Evolutionary conservation across 1,284 basidiomycete species (phyloP).

Genomic region (Leccinum laetum): DNA sequence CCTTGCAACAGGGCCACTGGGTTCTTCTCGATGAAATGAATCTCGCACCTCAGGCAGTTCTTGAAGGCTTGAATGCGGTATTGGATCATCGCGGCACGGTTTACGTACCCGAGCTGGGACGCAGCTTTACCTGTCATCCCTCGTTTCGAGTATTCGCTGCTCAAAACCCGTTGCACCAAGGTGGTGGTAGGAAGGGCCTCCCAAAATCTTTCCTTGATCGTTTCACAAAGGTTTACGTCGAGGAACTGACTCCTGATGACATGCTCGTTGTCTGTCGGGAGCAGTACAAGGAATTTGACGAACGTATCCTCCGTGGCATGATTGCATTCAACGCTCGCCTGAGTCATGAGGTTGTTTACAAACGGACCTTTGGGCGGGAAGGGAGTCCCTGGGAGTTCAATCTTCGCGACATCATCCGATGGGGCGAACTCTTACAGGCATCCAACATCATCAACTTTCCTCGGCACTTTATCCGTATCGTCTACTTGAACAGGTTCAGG

Average conservation of each 20-base stretch:
- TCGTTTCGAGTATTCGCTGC: conserved; percentile 97
- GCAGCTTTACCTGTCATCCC: conserved; percentile 87
- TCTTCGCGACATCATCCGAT: conserved; percentile 92
- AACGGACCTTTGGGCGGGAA: conserved; percentile 74
- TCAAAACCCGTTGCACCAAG: conserved; percentile 96
- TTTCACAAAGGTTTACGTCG: conserved; percentile 96
- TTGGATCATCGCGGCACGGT: conserved; percentile 96
- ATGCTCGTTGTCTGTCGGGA: conserved; percentile 79
- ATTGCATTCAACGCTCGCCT: conserved; percentile 82
- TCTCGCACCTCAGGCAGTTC: conserved; percentile 91
- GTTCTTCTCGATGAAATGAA: conserved; percentile 99
- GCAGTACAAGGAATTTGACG: conserved; percentile 67
- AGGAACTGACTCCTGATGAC: conserved; percentile 84
- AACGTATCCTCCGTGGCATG: conserved; percentile 68
- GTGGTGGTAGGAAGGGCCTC: conserved; percentile 96
- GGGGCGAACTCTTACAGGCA: conserved; percentile 67
- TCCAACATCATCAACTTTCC: conserved; percentile 47
- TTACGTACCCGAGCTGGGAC: conserved; percentile 94
- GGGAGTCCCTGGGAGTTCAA: conserved; percentile 99
- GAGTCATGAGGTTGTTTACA: conserved; percentile 69
- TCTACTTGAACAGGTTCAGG: conserved; percentile 91
- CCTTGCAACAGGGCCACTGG: conserved; percentile 94
- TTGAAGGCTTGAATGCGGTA: conserved; percentile 97
- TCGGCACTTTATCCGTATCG: conserved; percentile 49
- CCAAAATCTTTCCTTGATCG: conserved; percentile 98